phyloP scores from a whole-genome alignment of 148 eudicot species.

The Hydrangea macrophylla region DNA sequence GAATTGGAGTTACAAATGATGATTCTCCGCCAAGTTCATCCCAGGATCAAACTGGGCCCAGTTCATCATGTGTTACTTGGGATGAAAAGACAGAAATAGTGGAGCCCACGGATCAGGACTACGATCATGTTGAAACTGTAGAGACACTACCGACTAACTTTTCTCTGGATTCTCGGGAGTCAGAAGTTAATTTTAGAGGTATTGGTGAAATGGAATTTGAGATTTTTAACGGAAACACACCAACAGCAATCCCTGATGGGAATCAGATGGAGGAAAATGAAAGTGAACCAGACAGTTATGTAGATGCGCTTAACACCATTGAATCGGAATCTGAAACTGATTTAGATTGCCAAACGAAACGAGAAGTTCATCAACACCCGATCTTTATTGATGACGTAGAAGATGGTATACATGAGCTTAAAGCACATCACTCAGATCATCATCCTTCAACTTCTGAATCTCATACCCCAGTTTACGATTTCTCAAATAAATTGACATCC shows the following conservation, averaged over 20 bases:
- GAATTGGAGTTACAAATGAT: slow-evolving; percentile 15
- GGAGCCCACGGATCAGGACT: slow-evolving; percentile 26
- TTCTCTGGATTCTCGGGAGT: slow-evolving; percentile 17
- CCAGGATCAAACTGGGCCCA: slow-evolving; percentile 29
- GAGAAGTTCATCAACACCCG: slow-evolving; percentile 24
- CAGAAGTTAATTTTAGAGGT: slow-evolving; percentile 17
- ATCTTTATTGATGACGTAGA: slow-evolving; percentile 21
- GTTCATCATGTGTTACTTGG: slow-evolving; percentile 45
- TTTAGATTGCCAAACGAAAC: slow-evolving; percentile 44
- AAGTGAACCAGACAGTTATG: slow-evolving; percentile 77
- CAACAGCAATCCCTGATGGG: slow-evolving; percentile 13
- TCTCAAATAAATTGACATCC: slow-evolving; percentile 13
- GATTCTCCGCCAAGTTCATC: slow-evolving; percentile 21
- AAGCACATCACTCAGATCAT: slow-evolving; percentile 15
- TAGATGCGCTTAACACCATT: slow-evolving; percentile 88
- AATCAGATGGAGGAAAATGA: slow-evolving; percentile 60
- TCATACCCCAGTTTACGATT: slow-evolving; percentile 10
- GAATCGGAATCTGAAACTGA: slow-evolving; percentile 94
- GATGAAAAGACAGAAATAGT: slow-evolving; percentile 52
- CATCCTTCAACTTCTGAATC: slow-evolving; percentile 27
- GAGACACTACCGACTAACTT: slow-evolving; percentile 13
- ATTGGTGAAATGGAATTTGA: slow-evolving; percentile 16
- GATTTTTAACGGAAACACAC: slow-evolving; percentile 25
- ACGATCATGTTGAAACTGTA: slow-evolving; percentile 20
- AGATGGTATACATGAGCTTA: slow-evolving; percentile 21